Evolutionary conservation across 2,329 filamentous ascomycete species (phyloP).

Genomic region (Colletotrichum sp.): DNA sequence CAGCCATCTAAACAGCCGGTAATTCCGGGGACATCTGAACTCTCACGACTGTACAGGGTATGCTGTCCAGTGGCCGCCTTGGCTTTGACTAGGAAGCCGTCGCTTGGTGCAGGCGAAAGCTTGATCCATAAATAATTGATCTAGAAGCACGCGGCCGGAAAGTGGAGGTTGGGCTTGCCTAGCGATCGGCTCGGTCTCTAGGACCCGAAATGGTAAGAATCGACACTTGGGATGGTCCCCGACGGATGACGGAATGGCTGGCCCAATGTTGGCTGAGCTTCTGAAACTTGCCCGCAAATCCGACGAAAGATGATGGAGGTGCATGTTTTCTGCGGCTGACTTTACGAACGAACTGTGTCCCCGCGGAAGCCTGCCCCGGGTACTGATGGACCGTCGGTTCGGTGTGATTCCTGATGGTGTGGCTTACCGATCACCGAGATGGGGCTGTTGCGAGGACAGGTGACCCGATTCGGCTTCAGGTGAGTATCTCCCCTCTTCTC

Average conservation of each 20-base stretch:
- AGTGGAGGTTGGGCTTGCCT: neutral
- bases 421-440: neutral
- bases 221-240: neutral
- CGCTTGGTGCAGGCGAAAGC: neutral
- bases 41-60: neutral
- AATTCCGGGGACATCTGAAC: neutral
- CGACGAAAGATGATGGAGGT: neutral
- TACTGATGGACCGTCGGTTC: neutral
- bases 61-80: neutral
- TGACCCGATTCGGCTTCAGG: accelerated
- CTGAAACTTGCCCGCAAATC: neutral
- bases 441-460: neutral
- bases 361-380: neutral
- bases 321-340: neutral
- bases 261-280: neutral
- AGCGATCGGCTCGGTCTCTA: neutral
- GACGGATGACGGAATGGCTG: neutral
- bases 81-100: neutral
- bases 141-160: neutral
- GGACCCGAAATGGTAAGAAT: neutral
- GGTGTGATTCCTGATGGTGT: neutral
- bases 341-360: neutral
- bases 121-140: neutral
- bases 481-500: accelerated
- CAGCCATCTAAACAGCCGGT: neutral